A percentile compares a stretch with the other conserved stretches of the same genome.
These are phyloP conservation scores for Desmodesmus armatus DNA, from an alignment of 139 green algal genomes.

Conservation along the genomic window DNA sequence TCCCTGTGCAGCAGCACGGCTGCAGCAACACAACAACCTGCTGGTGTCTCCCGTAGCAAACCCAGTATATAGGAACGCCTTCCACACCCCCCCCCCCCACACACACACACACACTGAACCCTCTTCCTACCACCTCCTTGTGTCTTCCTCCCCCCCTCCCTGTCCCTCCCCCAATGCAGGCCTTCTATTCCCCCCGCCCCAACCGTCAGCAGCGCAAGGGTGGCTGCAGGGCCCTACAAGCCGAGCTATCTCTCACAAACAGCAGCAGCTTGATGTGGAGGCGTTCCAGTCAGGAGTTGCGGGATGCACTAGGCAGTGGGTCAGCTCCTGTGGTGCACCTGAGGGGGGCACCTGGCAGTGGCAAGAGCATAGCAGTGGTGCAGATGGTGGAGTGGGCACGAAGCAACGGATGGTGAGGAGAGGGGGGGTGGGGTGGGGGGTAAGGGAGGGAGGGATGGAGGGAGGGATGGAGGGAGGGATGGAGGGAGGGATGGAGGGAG, in stretches of 20 bases:
- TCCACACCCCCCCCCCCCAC: no score
- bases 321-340: conserved; percentile 21
- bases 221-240: conserved; percentile 56
- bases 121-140: no score
- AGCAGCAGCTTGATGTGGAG: conserved; percentile 38
- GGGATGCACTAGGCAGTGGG: not conserved
- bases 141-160: not conserved
- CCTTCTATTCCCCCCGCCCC: conserved; percentile 49
- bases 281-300: conserved; percentile 27
- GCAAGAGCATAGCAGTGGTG: conserved; percentile 76
- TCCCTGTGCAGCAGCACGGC: no score
- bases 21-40: no score
- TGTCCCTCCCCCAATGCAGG: not conserved
- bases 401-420: conserved; percentile 55
- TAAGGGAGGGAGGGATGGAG: not conserved
- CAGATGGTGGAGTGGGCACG: conserved; percentile 69
- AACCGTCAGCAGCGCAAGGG: conserved; percentile 43
- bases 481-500: not conserved
- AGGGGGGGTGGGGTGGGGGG: no score
- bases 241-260: conserved; percentile 46
- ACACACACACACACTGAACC: no score
- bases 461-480: not conserved
- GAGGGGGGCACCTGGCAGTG: conserved; percentile 50
- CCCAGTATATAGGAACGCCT: no score
- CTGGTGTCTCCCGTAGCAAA: no score